These are phyloP conservation scores for Xylaria sp. DNA, from an alignment of 2,329 filamentous ascomycete species.

Conservation along the genomic window DNA sequence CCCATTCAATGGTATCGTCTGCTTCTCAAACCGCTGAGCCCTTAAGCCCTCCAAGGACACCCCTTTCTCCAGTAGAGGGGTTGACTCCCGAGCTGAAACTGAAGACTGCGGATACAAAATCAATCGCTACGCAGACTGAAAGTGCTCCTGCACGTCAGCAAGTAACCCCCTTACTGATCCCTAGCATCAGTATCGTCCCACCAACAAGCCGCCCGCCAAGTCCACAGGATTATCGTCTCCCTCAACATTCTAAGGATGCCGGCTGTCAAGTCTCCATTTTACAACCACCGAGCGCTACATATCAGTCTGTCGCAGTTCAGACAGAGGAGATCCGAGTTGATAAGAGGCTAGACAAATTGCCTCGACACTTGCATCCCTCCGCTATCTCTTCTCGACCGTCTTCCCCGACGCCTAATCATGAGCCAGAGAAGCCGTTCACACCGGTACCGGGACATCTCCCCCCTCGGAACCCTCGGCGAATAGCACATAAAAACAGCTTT, in stretches of 20 bases:
- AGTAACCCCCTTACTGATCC: constrained; percentile 65
- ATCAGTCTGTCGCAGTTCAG: constrained; percentile 71
- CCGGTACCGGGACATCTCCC: constrained; percentile 65
- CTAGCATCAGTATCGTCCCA: constrained; percentile 91
- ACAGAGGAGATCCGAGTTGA: constrained; percentile 93
- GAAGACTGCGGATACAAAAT: constrained; percentile 57
- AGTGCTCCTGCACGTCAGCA: constrained; percentile 39
- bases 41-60: constrained; percentile 72
- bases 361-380: constrained; percentile 81
- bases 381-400: constrained; percentile 71
- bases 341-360: constrained; percentile 77
- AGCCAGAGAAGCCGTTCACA: constrained; percentile 59
- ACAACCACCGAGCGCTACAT: constrained; percentile 55
- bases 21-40: constrained; percentile 71
- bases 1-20: constrained; percentile 69
- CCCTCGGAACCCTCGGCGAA: constrained; percentile 68
- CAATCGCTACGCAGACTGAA: constrained; percentile 72
- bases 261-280: constrained; percentile 79
- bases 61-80: constrained; percentile 61
- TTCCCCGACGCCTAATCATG: constrained; percentile 58
- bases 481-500: constrained; percentile 58
- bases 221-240: constrained; percentile 76
- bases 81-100: constrained; percentile 50
- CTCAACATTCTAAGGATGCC: constrained; percentile 84
- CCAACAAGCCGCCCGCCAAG: constrained; percentile 85